Percentiles rank a stretch among this genome's conserved stretches.
phyloP scores from a whole-genome alignment of 208 protist species.

The Acanthamoeba royreba region DNA sequence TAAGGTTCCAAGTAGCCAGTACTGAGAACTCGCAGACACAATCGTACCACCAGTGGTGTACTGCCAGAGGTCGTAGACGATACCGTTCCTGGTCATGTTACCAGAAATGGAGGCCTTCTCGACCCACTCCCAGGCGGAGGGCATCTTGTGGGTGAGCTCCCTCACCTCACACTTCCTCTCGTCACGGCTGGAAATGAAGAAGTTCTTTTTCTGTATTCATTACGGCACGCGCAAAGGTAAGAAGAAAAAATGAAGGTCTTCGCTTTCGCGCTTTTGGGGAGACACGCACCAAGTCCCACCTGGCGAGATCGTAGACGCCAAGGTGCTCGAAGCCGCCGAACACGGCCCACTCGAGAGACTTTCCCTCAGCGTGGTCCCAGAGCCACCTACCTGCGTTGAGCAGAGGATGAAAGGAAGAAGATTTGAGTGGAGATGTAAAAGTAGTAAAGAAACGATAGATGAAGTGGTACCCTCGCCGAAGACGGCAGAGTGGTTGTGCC shows the following conservation, averaged over 20 bases:
- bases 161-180: neutral
- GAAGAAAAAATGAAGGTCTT: neutral
- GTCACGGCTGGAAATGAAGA: neutral
- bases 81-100: neutral
- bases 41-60: neutral
- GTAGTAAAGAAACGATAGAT: neutral
- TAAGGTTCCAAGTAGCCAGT: neutral
- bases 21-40: neutral
- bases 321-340: slow-evolving; percentile 11
- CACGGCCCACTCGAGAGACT: neutral
- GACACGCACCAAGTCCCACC: neutral
- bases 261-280: neutral
- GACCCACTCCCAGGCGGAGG: neutral
- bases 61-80: neutral
- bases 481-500: neutral
- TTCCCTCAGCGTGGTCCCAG: neutral
- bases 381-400: neutral
- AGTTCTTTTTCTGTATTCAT: neutral
- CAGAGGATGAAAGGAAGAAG: neutral
- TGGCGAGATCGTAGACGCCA: neutral
- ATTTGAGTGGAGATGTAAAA: neutral
- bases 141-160: neutral
- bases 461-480: neutral
- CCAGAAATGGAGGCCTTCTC: neutral
- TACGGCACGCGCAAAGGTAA: neutral